Conservation (phyloP, 352 stramenopile species). For the Phytophthora megakarya region DNA sequence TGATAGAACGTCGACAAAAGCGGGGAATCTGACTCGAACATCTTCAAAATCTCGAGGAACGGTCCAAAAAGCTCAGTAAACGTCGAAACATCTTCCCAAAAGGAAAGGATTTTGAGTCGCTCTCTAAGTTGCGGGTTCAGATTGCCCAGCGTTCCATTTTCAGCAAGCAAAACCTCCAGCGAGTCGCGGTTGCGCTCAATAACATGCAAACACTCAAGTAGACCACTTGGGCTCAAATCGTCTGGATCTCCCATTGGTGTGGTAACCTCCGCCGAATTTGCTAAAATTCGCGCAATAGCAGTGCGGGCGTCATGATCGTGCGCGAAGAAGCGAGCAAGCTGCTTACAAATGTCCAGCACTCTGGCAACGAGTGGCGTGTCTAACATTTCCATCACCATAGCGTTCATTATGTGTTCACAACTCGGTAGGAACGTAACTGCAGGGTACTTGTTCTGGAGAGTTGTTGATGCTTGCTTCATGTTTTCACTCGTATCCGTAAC, state of each 20-base stretch:
- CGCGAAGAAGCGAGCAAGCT: constrained; percentile 51
- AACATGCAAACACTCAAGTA: constrained; percentile 57
- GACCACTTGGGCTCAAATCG: constrained; percentile 34
- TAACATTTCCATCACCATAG: constrained; percentile 68
- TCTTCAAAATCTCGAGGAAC: constrained; percentile 73
- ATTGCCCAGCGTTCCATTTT: constrained; percentile 46
- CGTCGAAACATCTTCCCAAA: constrained; percentile 62
- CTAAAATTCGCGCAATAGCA: constrained; percentile 54
- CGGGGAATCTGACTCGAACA: constrained; percentile 63
- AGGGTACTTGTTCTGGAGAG: constrained; percentile 61
- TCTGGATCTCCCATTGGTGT: constrained; percentile 35
- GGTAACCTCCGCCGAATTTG: constrained; percentile 43
- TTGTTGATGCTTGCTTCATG: constrained; percentile 59
- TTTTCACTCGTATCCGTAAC: constrained; percentile 57
- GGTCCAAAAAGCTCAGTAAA: constrained; percentile 64
- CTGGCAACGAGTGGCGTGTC: constrained; percentile 44
- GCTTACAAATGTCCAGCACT: constrained; percentile 46
- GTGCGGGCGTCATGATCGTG: constrained; percentile 48
- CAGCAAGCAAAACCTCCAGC: constrained; percentile 61
- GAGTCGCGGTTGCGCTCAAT: constrained; percentile 62
- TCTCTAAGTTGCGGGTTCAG: constrained; percentile 47
- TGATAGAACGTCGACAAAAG: constrained; percentile 79
- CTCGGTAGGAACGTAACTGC: constrained; percentile 67
- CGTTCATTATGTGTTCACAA: constrained; percentile 60
- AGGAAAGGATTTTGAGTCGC: constrained; percentile 48